Base-by-base conservation (phyloP, 1,284 basidiomycete genomes). In the Tetrapyrgos nigripes region DNA sequence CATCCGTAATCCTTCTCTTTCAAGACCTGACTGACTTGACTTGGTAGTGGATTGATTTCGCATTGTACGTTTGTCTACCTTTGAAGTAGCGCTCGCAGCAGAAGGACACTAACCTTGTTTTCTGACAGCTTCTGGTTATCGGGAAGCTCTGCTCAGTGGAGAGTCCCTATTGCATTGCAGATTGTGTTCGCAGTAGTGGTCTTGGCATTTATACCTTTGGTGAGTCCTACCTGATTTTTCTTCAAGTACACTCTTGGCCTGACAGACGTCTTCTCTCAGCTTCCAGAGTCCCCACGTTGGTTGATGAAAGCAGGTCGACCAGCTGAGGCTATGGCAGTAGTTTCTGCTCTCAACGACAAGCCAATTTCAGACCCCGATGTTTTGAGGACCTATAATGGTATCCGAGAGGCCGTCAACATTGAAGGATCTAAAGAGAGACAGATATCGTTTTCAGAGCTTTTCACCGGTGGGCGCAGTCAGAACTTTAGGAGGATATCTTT, bases 221-320 rank as follows among this genome's bases (percentile, higher is more conserved):
- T 88, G 66, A 63, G 83, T 77, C 33, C 6, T 29, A 6, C 23
- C 50, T 10, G 3, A 51, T 46, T 8, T 35, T 11, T 14, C 1
- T 56, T 23, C 11, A 48, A 55, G n/a, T 19, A 58, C 27, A 62
- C 33, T 33, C 13, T 24, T 26, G 17, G 35, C 35, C 19, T 43
- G 9, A 57, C 29, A 2, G 21, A 48, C 31, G 45, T 21, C 1
- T 47, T 53, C 23, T n/a, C 8, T 31, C 23, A 84, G 83, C 78
- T 91, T 27, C 88, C 88, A 40, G 89, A 91, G 69, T 89, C 87
- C 10, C 89, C 89, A 11, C 79, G 89, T 70, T 92, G 85, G 88
- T 81, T 91, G 17, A 73, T 88, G 35, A 87, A 85, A 68, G 79
- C 83, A 47, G 85, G 84, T 14, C 79, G 84, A 40, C 75, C 83